Percentiles rank a stretch among this genome's conserved stretches.
Conservation (phyloP, 345 rosid species). For the Odontarrhena argentea region DNA sequence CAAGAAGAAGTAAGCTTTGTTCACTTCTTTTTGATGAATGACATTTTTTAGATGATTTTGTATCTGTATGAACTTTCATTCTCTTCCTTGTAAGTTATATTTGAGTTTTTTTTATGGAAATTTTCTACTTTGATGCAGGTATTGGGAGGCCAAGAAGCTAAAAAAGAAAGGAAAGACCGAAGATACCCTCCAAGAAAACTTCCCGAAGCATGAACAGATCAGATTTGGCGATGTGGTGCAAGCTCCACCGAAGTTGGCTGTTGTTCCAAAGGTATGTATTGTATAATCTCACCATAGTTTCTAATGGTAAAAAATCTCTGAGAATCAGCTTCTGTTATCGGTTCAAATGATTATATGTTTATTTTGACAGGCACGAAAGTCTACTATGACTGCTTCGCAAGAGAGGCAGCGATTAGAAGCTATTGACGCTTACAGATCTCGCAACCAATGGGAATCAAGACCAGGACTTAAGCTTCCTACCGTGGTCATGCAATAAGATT, state of each 20-base stretch:
- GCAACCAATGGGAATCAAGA: slow-evolving; percentile 70
- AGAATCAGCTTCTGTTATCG: not conserved
- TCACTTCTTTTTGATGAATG: not conserved
- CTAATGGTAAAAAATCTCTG: not conserved
- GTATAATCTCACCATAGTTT: not conserved
- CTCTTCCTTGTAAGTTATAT: slow-evolving; percentile 8
- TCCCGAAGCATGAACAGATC: slow-evolving; percentile 69
- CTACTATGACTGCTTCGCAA: slow-evolving; percentile 53
- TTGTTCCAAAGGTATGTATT: slow-evolving; percentile 61
- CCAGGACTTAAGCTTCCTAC: slow-evolving; percentile 68
- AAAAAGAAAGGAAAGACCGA: slow-evolving; percentile 54
- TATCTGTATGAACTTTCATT: not conserved
- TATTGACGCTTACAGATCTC: slow-evolving; percentile 72
- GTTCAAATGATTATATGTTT: slow-evolving; percentile 23
- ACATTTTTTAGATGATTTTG: not conserved
- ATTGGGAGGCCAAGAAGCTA: slow-evolving; percentile 72
- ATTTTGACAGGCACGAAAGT: slow-evolving; percentile 54
- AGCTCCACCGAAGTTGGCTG: slow-evolving; percentile 77
- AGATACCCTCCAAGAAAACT: slow-evolving; percentile 48
- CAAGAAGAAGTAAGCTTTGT: slow-evolving; percentile 57
- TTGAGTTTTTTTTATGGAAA: not conserved
- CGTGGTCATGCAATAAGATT: slow-evolving; percentile 25
- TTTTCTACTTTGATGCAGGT: slow-evolving; percentile 43
- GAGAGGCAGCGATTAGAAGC: slow-evolving; percentile 79
- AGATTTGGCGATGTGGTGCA: slow-evolving; percentile 84